Conservation (phyloP, 2,329 filamentous ascomycete genomes). For the Xylogone sp. region DNA sequence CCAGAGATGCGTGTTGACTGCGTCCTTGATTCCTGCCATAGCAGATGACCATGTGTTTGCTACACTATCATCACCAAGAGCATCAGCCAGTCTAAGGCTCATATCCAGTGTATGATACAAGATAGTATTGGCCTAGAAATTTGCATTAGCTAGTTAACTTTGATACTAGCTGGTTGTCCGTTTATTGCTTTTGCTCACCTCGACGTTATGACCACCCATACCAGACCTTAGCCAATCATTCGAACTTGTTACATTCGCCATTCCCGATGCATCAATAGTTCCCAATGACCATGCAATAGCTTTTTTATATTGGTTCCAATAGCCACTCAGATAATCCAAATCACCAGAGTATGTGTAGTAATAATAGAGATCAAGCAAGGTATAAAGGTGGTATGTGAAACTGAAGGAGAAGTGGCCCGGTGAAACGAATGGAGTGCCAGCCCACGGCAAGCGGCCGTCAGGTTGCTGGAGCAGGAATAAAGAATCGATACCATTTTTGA, state of each 20-base stretch:
- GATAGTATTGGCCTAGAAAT: no score
- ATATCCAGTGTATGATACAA: conserved; percentile 32
- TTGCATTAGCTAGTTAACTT: no score
- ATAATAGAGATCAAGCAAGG: conserved; percentile 54
- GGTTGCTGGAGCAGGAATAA: conserved; percentile 36
- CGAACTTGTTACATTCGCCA: conserved; percentile 21
- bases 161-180: no score
- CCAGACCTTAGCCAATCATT: conserved; percentile 25
- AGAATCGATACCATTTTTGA: conserved; percentile 45
- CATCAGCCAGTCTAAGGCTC: conserved; percentile 42
- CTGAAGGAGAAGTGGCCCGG: conserved; percentile 32
- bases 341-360: conserved; percentile 55
- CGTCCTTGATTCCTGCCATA: conserved; percentile 15
- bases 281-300: conserved; percentile 41
- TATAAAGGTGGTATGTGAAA: conserved; percentile 56
- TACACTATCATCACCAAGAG: conserved; percentile 30
- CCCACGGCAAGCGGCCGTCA: conserved; percentile 44
- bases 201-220: conserved; percentile 25
- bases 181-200: no score
- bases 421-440: conserved; percentile 39
- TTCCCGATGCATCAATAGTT: conserved; percentile 37
- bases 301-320: conserved; percentile 44
- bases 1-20: conserved; percentile 18
- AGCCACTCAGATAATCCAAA: conserved; percentile 38
- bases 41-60: conserved; percentile 11